Percentiles rank a stretch among this genome's conserved stretches.
phyloP scores from a whole-genome alignment of 495 filamentous ascomycete species.

The Margaritispora aquatica region DNA sequence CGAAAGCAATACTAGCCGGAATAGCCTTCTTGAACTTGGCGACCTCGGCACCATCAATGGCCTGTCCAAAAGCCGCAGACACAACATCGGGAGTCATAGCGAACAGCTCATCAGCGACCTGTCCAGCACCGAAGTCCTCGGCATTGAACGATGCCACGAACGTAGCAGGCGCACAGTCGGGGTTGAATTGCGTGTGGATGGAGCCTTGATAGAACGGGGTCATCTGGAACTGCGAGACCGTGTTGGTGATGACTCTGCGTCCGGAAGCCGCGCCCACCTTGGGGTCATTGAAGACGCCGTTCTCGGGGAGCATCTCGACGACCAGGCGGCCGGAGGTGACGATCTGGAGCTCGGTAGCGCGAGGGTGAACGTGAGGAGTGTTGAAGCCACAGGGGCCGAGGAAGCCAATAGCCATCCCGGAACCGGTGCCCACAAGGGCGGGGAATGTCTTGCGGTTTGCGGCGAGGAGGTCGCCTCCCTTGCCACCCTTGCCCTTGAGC shows the following conservation, averaged over 20 bases:
- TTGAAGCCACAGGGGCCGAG: slow-evolving; percentile 39
- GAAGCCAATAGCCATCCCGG: slow-evolving; percentile 34
- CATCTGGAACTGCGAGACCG: slow-evolving; percentile 30
- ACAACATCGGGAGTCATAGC: slow-evolving; percentile 31
- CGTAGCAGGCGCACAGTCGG: slow-evolving; percentile 31
- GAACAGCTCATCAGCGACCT: slow-evolving; percentile 27
- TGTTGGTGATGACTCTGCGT: slow-evolving; percentile 26
- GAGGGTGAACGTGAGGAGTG: slow-evolving; percentile 43
- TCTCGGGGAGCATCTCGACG: slow-evolving; percentile 37
- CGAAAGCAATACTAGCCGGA: slow-evolving; percentile 26
- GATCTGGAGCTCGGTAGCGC: slow-evolving; percentile 38
- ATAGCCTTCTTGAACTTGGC: slow-evolving; percentile 30
- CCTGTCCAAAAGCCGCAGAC: slow-evolving; percentile 26
- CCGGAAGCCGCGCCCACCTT: not conserved
- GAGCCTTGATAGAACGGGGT: slow-evolving; percentile 37
- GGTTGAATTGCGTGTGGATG: slow-evolving; percentile 44
- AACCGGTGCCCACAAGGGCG: slow-evolving; percentile 33
- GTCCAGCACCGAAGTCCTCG: slow-evolving; percentile 35
- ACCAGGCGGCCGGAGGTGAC: slow-evolving; percentile 29
- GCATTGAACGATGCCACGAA: slow-evolving; percentile 36
- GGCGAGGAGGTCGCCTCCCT: slow-evolving; percentile 23
- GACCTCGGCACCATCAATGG: slow-evolving; percentile 29
- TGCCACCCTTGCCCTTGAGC: slow-evolving; percentile 16
- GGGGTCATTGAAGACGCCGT: slow-evolving; percentile 25
- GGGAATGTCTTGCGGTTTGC: slow-evolving; percentile 38